These are phyloP conservation scores for Colletotrichum liaoningense DNA, from an alignment of 2,329 filamentous ascomycete species.

Conservation along the genomic window DNA sequence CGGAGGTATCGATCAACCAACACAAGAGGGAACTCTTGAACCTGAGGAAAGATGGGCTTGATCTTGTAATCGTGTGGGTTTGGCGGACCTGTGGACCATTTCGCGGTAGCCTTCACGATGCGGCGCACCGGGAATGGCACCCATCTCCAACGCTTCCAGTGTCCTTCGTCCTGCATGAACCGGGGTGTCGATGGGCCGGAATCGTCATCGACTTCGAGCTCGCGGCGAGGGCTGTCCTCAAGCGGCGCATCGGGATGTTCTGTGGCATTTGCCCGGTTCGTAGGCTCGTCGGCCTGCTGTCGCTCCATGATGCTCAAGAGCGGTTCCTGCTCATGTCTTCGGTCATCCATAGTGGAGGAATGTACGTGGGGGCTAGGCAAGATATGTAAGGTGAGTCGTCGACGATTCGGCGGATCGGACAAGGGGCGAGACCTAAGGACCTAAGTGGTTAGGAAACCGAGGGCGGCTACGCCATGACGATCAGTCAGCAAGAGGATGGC, in stretches of 20 bases:
- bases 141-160: slow-evolving; percentile 66
- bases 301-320: slow-evolving; percentile 51
- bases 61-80: slow-evolving; percentile 64
- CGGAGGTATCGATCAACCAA: slow-evolving; percentile 74
- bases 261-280: slow-evolving; percentile 34
- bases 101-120: slow-evolving; percentile 51
- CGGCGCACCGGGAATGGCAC: slow-evolving; percentile 67
- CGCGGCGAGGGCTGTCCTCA: slow-evolving; percentile 49
- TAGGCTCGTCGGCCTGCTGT: slow-evolving; percentile 41
- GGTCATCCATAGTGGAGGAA: slow-evolving; percentile 43
- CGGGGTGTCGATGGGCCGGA: slow-evolving; percentile 63
- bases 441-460: slow-evolving; percentile 27
- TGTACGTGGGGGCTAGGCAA: slow-evolving; percentile 4
- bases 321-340: slow-evolving; percentile 49
- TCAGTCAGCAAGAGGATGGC: slow-evolving; percentile 35
- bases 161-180: slow-evolving; percentile 67
- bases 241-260: slow-evolving; percentile 58
- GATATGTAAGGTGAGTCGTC: slow-evolving; percentile 30
- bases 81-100: slow-evolving; percentile 68
- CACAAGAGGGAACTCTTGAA: slow-evolving; percentile 75
- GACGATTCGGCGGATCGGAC: slow-evolving; percentile 19
- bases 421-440: slow-evolving; percentile 24
- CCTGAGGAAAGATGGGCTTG: slow-evolving; percentile 69
- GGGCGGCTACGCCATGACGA: slow-evolving; percentile 35
- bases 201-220: slow-evolving; percentile 58